Base-by-base conservation (phyloP, 2,329 filamentous ascomycete species). In the Geosmithia flava region DNA sequence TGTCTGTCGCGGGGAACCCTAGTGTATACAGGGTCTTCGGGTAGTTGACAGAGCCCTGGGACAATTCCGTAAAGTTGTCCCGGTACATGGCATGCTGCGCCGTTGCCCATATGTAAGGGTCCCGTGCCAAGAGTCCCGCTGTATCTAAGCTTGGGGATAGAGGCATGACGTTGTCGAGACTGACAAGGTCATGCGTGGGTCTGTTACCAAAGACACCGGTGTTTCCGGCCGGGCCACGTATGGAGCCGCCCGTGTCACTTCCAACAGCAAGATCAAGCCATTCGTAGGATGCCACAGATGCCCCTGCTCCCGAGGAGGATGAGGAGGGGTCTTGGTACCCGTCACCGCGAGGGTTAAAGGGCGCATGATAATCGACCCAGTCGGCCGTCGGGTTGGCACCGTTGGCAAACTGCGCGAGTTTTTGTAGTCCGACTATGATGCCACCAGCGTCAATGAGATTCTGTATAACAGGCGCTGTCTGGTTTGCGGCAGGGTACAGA, bases 401-500 rank as follows among this genome's bases (percentile, higher is more conserved):
- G 47, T 65, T 64, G 11, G 71, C 71, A 49, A 76, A 75, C 52
- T 72, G 68, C 2, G 64, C 64, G 1, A 66, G 65, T 53, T 70
- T 72, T 52, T 69, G 68, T 49, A 70, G 68, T 3, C 72, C 72
- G 1, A 75, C 60, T 2, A 76, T 56, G 7, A 72, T 56, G 0
- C 76, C 79, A 1, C 81, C 81, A 2, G 74, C 71, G 53, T 81
- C 73, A 27, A 83, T 69, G 3, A 85, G 62, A 5, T 69, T 67
- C 52, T 80, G 75, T 0, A 85, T 68, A 0, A 71, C 65, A 0
- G 71, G 58, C 0, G 71, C 74, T 1, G 75, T 81, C 3, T 55
- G 57, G 5, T 68, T 71, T 1, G 67, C 65, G 1, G 68, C 58
- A 2, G 69, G 67, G 50, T 80, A 79, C 2, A 81, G 62, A 52